Evolutionary conservation across 805 yeast species (phyloP).

Genomic region (Ogataea glucozyma): DNA sequence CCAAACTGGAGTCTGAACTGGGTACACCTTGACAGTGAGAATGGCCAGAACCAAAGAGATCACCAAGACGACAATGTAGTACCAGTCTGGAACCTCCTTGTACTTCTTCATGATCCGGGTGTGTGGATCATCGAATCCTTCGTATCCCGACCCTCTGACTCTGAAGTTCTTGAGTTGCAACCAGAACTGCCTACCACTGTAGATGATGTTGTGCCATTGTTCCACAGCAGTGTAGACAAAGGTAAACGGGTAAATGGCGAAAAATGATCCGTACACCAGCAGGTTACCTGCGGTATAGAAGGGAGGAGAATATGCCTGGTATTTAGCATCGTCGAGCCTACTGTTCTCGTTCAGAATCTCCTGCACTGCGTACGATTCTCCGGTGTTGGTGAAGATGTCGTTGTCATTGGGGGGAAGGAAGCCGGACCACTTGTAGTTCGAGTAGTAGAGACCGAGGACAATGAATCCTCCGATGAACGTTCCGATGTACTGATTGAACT

Average conservation of each 20-base stretch:
- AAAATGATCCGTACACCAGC: conserved; percentile 59
- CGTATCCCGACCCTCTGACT: conserved; percentile 35
- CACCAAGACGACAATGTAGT: conserved; percentile 54
- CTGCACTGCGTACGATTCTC: conserved; percentile 48
- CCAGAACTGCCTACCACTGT: conserved; percentile 21
- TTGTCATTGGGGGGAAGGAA: conserved; percentile 59
- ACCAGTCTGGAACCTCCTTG: conserved; percentile 74
- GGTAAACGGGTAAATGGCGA: conserved; percentile 65
- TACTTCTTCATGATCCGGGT: conserved; percentile 55
- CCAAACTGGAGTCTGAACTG: conserved; percentile 62
- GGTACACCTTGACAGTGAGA: conserved; percentile 41
- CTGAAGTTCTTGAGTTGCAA: conserved; percentile 38
- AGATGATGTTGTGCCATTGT: conserved; percentile 10
- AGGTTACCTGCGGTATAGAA: conserved; percentile 59
- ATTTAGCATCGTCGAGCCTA: conserved; percentile 47
- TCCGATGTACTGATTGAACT: conserved; percentile 47
- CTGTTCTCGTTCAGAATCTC: conserved; percentile 44
- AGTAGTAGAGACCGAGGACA: conserved; percentile 53
- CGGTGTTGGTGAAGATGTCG: conserved; percentile 52
- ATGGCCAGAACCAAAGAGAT: conserved; percentile 45
- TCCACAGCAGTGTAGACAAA: conserved; percentile 46
- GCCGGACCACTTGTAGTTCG: conserved; percentile 51
- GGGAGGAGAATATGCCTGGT: conserved; percentile 62
- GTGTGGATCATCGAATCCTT: conserved; percentile 21
- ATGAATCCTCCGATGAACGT: conserved; percentile 54